Evolutionary conservation across 164 flowering plant genomes (phyloP).

Genomic region (Pachysandra terminalis): DNA sequence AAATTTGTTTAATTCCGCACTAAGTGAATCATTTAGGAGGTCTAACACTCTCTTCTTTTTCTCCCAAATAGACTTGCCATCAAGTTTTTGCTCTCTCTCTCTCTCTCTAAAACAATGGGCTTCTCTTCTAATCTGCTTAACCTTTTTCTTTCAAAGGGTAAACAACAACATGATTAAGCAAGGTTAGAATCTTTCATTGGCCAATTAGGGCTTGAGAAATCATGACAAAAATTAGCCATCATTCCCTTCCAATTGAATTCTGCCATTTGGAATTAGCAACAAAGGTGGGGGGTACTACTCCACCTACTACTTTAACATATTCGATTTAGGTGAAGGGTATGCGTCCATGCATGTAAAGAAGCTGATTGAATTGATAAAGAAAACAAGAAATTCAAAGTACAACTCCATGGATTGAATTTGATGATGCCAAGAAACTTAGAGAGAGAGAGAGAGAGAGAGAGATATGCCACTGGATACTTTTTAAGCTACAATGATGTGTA

Average conservation of each 20-base stretch:
- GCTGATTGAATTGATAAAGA: neutral
- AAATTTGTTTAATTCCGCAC: too few species aligned
- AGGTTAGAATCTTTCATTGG: too few species aligned
- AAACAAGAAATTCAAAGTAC: neutral
- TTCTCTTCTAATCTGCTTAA: too few species aligned
- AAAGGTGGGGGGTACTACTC: neutral
- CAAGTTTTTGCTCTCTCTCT: too few species aligned
- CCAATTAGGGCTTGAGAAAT: neutral
- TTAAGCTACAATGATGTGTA: constrained; percentile 3
- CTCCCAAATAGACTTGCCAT: too few species aligned
- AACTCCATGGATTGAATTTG: constrained; percentile 1
- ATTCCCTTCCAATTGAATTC: neutral
- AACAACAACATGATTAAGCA: too few species aligned
- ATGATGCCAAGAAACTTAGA: neutral
- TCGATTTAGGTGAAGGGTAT: neutral
- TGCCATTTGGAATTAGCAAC: neutral
- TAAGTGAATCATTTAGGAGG: too few species aligned
- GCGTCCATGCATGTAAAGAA: neutral
- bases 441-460: neutral
- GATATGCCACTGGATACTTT: neutral
- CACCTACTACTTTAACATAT: neutral
- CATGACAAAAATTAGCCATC: neutral
- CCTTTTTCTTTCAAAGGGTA: too few species aligned
- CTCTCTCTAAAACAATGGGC: too few species aligned
- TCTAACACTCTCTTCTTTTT: too few species aligned